Evolutionary conservation across 176 grass and related monocot genomes (phyloP), one percentile per base, ranked within the genome.

Genomic region (Otatea glauca): DNA sequence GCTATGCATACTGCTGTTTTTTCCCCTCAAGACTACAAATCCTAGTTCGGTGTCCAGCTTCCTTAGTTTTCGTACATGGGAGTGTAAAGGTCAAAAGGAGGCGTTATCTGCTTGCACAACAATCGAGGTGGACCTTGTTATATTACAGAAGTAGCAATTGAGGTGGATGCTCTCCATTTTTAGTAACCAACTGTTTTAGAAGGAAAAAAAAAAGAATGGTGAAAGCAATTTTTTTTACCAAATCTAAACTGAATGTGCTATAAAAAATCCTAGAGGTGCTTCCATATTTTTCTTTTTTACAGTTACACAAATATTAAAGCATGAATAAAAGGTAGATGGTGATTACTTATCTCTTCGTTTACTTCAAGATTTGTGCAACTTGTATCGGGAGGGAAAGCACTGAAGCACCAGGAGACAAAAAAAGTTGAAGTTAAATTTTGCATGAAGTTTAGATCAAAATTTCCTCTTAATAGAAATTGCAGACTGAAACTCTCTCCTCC

Each of bases 1-100:
- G 53, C 66, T 63, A 70, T 64, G 67, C 35, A 16, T 35, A 74
- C 62, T 74, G 35, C 48, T 56, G 12, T 17, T 65, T 42, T 34
- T 11, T 0, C 27, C 12, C 20, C 6, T 49, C 5, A 34, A 56
- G 32, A 58, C 54, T 49, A 50, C 4, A 66, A 43, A 80, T 53
- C 43, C 45, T 61, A 82, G 54, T 44, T 82, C 21, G 41, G 17
- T 1, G 14, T 29, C 35, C 65, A 70, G 65, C 65, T 58, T 81
- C 50, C 0, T 2, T 37, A 44, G 21, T 39, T 39, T 17, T 37
- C 6, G 32, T 73, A 27, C 44, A 43, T 29, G 1, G 39, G 18
- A 47, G n/a, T 48, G 21, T 70, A 70, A 48, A 43, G 51, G 25
- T 60, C 6, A 5, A 62, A 49, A 72, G 42, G 9, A 35, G 18